Conservation (phyloP, 2,329 filamentous ascomycete genomes). For the Penicillium expansum region DNA sequence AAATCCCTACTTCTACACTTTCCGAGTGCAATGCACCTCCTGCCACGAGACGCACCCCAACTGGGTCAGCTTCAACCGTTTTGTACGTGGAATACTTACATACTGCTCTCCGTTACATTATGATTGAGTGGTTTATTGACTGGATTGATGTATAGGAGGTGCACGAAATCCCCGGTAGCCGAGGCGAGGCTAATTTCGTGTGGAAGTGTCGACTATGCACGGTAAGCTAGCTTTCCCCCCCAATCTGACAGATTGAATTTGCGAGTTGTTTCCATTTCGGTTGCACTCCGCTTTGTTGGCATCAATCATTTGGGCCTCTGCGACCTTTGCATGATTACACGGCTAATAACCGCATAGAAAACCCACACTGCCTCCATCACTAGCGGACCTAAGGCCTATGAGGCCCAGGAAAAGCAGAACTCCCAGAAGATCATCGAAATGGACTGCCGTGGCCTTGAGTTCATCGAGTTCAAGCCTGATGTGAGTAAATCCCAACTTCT, state of each 20-base stretch:
- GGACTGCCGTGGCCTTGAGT: constrained; percentile 91
- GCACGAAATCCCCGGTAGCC: constrained; percentile 87
- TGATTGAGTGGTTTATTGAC: not conserved
- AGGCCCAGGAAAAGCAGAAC: constrained; percentile 54
- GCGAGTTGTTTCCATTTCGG: not conserved
- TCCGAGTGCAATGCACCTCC: constrained; percentile 97
- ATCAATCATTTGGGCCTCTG: not conserved
- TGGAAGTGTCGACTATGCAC: constrained; percentile 99
- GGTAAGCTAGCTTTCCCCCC: constrained; percentile 50
- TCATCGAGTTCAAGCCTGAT: constrained; percentile 85
- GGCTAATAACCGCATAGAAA: constrained; percentile 30
- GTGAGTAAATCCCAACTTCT: constrained; percentile 49
- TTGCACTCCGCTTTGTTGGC: not conserved
- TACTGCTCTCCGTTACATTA: not conserved
- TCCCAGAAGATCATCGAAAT: constrained; percentile 79
- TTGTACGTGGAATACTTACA: constrained; percentile 57
- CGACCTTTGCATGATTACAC: not conserved
- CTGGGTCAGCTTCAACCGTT: constrained; percentile 79
- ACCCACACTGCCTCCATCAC: constrained; percentile 73
- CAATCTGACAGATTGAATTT: not conserved
- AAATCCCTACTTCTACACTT: constrained; percentile 91
- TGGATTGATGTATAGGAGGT: constrained; percentile 60
- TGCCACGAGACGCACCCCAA: constrained; percentile 90
- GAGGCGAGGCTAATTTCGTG: constrained; percentile 98
- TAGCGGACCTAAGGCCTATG: constrained; percentile 68